Evolutionary conservation across 371 early-diverging fungal genomes (phyloP).

Genomic region (Nematocida displodere): DNA sequence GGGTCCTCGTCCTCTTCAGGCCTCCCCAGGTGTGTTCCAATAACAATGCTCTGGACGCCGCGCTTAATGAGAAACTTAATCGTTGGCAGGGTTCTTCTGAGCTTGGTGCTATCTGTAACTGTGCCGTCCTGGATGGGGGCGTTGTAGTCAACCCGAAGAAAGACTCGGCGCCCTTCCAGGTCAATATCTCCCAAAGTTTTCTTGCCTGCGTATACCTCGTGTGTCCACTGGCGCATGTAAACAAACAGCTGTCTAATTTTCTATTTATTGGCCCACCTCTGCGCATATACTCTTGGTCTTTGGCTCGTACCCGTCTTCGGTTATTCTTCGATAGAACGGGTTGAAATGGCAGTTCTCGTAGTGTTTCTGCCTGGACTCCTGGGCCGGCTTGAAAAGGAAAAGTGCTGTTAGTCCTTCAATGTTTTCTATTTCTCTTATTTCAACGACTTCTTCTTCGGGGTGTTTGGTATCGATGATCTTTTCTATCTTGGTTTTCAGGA

Average conservation of each 20-base stretch:
- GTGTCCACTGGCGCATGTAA: conserved; percentile 40
- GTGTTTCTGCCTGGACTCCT: conserved; percentile 10
- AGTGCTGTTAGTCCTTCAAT: conserved; percentile 38
- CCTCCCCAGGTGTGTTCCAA: conserved; percentile 94
- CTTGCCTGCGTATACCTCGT: conserved; percentile 49
- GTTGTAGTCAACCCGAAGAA: conserved; percentile 84
- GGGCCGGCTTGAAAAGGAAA: conserved; percentile 42
- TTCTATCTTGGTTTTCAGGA: conserved; percentile 63
- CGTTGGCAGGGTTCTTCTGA: conserved; percentile 85
- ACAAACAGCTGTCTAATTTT: conserved; percentile 6
- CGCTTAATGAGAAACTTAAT: conserved; percentile 71
- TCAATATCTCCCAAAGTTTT: conserved; percentile 36
- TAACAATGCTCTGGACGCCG: conserved; percentile 70
- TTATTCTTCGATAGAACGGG: conserved; percentile 38
- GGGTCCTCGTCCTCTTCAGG: conserved; percentile 72
- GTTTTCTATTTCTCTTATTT: not conserved
- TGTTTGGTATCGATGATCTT: conserved; percentile 51
- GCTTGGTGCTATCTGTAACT: conserved; percentile 67
- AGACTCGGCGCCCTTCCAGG: conserved; percentile 54
- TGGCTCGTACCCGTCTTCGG: conserved; percentile 9
- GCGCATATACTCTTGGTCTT: conserved; percentile 33
- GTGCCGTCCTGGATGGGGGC: conserved; percentile 94
- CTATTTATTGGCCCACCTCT: conserved; percentile 46
- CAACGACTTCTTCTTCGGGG: conserved; percentile 32
- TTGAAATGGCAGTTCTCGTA: conserved; percentile 53